Evolutionary conservation across 495 filamentous ascomycete genomes (phyloP).

Genomic region (Aspergillus ostianus): DNA sequence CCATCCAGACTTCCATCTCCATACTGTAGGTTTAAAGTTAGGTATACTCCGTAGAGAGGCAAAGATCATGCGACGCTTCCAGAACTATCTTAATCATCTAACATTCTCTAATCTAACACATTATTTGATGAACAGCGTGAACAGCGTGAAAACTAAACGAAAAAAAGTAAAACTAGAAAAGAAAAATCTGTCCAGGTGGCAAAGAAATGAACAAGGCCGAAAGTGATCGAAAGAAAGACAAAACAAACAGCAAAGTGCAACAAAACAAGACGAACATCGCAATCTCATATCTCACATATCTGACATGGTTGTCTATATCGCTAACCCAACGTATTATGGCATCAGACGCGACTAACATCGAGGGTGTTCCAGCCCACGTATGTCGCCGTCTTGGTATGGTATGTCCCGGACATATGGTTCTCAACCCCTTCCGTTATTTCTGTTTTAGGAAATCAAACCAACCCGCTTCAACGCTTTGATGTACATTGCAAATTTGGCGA

Average conservation of each 20-base stretch:
- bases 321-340: constrained; percentile 17
- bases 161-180: no score
- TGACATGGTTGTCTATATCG: constrained; percentile 11
- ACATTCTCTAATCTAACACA: neutral
- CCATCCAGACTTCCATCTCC: neutral
- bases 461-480: constrained; percentile 9
- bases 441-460: neutral
- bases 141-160: neutral
- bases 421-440: neutral
- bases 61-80: neutral
- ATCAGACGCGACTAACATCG: constrained; percentile 10
- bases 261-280: neutral
- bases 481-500: neutral
- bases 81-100: neutral
- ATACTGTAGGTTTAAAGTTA: no score
- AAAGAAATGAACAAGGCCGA: no score
- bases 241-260: neutral
- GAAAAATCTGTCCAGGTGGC: no score
- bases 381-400: neutral
- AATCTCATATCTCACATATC: constrained; percentile 4
- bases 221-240: no score
- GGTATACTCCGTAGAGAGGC: no score
- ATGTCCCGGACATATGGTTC: constrained; percentile 9
- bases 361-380: constrained; percentile 8
- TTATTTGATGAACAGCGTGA: neutral